phyloP scores from a whole-genome alignment of 1,284 basidiomycete species.

The Lentinus polychrous region DNA sequence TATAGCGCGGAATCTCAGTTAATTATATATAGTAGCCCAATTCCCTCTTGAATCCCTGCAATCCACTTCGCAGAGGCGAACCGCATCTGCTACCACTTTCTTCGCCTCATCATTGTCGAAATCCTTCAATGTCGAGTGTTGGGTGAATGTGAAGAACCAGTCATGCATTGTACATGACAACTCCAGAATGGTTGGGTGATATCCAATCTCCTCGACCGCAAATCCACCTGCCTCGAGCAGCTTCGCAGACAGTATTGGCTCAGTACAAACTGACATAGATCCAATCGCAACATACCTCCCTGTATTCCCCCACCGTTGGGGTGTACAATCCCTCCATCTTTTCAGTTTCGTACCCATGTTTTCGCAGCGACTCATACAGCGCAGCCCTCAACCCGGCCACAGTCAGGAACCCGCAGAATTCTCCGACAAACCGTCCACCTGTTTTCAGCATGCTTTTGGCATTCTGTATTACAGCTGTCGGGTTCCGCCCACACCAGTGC shows the following conservation, averaged over 20 bases:
- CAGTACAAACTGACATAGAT: not conserved
- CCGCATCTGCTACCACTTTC: conserved; percentile 60
- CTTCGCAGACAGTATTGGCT: conserved; percentile 24
- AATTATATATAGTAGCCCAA: conserved; percentile 33
- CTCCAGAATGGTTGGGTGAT: conserved; percentile 66
- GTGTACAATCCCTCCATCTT: conserved; percentile 79
- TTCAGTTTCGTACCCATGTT: conserved; percentile 52
- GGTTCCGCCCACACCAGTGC: conserved; percentile 81
- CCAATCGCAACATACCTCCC: conserved; percentile 41
- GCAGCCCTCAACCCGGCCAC: conserved; percentile 57
- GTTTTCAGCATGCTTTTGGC: conserved; percentile 55
- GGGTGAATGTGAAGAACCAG: conserved; percentile 68
- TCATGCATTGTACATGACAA: conserved; percentile 55
- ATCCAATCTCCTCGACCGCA: conserved; percentile 43
- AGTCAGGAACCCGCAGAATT: conserved; percentile 77
- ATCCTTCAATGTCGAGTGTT: conserved; percentile 46
- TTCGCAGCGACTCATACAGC: conserved; percentile 47
- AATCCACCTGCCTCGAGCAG: conserved; percentile 54
- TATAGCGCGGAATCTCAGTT: conserved; percentile 15
- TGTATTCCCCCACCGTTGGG: conserved; percentile 64
- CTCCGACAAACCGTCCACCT: conserved; percentile 65
- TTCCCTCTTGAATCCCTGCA: conserved; percentile 49
- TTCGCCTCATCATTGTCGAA: conserved; percentile 48
- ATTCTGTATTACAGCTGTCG: conserved; percentile 54
- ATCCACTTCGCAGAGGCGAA: conserved; percentile 51